phyloP scores from a whole-genome alignment of 2,329 filamentous ascomycete species.

The Colletotrichum paranaense region DNA sequence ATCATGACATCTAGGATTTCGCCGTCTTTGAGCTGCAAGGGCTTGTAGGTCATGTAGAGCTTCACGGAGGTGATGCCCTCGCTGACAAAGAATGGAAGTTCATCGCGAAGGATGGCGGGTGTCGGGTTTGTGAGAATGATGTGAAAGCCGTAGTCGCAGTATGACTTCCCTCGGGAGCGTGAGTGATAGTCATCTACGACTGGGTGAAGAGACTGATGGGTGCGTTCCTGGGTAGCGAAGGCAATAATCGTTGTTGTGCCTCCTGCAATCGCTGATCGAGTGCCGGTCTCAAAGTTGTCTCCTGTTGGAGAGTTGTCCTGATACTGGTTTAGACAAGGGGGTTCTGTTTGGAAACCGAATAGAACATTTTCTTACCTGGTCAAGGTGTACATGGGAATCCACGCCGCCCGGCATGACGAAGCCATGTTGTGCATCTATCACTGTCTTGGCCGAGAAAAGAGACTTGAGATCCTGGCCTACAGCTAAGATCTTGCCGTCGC shows the following conservation, averaged over 20 bases:
- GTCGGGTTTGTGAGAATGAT: conserved; percentile 60
- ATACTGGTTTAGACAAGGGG: conserved; percentile 34
- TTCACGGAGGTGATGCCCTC: conserved; percentile 60
- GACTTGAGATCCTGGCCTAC: conserved; percentile 10
- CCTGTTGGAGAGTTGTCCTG: conserved; percentile 27
- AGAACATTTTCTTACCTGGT: conserved; percentile 42
- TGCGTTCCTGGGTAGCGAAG: conserved; percentile 66
- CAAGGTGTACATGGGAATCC: conserved; percentile 53
- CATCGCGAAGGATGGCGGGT: conserved; percentile 51
- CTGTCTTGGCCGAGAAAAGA: conserved; percentile 1
- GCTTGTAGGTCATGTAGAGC: conserved; percentile 65
- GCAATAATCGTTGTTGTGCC: conserved; percentile 69
- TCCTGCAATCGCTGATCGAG: conserved; percentile 66
- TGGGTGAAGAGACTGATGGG: conserved; percentile 55
- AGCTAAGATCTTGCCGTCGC: conserved; percentile 20
- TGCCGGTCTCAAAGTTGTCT: conserved; percentile 55
- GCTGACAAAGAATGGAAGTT: conserved; percentile 43
- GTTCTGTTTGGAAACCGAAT: conserved; percentile 45
- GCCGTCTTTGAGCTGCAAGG: conserved; percentile 59
- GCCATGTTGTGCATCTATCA: conserved; percentile 21
- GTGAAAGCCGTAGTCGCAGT: conserved; percentile 69
- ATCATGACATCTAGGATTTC: conserved; percentile 64
- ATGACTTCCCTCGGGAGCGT: conserved; percentile 56
- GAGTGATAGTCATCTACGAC: conserved; percentile 60
- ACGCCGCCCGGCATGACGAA: conserved; percentile 49